Percentiles rank a stretch among this genome's conserved stretches.
phyloP scores from a whole-genome alignment of 2,329 filamentous ascomycete genomes.

The Bipolaris sorokiniana region DNA sequence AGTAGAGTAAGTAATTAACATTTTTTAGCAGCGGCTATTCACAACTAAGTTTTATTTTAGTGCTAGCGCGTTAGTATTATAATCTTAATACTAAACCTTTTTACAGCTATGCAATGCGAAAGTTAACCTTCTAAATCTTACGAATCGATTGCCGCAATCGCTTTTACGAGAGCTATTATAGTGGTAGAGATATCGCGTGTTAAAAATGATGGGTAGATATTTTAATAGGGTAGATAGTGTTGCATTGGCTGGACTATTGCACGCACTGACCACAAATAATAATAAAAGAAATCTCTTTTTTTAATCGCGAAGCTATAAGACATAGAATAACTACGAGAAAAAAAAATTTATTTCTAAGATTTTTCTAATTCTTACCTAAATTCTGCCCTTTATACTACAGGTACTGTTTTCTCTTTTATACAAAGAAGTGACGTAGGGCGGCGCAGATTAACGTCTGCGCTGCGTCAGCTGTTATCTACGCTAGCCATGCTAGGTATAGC shows the following conservation, averaged over 20 bases:
- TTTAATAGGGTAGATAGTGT: background rate
- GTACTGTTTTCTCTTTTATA: no score
- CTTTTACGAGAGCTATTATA: background rate
- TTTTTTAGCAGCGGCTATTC: background rate
- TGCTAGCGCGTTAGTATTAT: background rate
- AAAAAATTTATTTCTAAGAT: no score
- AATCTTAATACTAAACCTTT: background rate
- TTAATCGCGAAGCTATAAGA: no score
- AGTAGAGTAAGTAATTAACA: background rate
- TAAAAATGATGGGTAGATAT: background rate
- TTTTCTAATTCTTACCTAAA: no score
- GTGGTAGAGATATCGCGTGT: background rate
- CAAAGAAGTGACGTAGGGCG: no score
- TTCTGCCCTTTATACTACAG: no score
- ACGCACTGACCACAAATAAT: background rate
- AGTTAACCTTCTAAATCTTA: background rate
- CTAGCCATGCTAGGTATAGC: no score
- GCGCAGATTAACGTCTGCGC: no score
- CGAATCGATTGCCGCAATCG: background rate
- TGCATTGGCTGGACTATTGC: no score
- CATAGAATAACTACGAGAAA: no score
- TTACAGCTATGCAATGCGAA: background rate
- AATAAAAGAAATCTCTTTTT: no score
- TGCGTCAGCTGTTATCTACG: no score
- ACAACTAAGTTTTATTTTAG: background rate